Conservation (phyloP, 2,329 filamentous ascomycete species). For the Ciborinia camelliae region DNA sequence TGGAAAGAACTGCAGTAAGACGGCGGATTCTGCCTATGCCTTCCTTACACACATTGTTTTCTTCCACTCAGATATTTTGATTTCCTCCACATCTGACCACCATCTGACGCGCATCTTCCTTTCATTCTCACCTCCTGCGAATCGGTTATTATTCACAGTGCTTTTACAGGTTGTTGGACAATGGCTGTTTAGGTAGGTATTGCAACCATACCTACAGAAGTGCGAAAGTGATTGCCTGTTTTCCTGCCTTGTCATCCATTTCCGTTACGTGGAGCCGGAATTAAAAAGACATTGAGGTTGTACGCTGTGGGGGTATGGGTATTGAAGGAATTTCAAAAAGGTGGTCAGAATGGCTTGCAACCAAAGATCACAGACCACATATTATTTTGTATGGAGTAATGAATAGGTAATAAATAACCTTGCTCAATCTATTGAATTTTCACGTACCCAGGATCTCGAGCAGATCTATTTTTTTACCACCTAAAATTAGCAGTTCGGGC, state of each 20-base stretch:
- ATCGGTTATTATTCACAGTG: not conserved
- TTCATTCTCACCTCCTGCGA: conserved; percentile 2
- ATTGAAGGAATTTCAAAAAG: not conserved
- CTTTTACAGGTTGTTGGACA: not conserved
- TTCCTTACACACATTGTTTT: not conserved
- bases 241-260: conserved; percentile 7
- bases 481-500: conserved; percentile 9
- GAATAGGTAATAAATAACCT: too few relatives aligned
- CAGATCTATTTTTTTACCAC: not conserved
- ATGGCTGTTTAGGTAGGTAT: conserved; percentile 7
- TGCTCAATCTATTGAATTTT: conserved; percentile 9
- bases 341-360: conserved; percentile 6
- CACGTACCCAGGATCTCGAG: not conserved
- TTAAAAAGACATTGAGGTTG: not conserved
- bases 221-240: conserved; percentile 7
- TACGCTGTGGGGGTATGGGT: conserved; percentile 1
- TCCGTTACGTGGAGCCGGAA: conserved; percentile 5
- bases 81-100: conserved; percentile 1
- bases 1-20: not conserved
- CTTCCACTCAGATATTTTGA: not conserved
- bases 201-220: conserved; percentile 9
- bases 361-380: conserved; percentile 15
- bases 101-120: conserved; percentile 10
- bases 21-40: not conserved
- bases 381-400: conserved; percentile 13